Base-by-base conservation (phyloP, 2,329 filamentous ascomycete genomes). In the Aureobasidium subglaciale region DNA sequence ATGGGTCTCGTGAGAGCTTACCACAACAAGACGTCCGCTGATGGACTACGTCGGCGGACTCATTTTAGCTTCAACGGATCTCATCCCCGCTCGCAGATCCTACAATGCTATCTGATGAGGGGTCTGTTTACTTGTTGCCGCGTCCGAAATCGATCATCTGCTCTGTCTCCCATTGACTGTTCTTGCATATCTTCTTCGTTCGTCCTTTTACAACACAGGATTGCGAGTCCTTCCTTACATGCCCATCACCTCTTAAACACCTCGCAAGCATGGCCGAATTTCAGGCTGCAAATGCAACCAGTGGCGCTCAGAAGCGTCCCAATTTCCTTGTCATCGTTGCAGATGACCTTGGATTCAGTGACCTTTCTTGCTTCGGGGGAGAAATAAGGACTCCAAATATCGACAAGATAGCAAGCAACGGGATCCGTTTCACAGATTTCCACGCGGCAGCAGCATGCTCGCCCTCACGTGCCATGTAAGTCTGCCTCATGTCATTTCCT, bases 371-470 rank as follows among this genome's bases (percentile, higher is more conserved):
- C 62, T 84, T 81, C 61, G 81, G 82, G 40, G 75, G 78, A 59
- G 80, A 84, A 66, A 84, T 84, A 61, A 73, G 75, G 32, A 84
- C 81, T 0, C 81, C 81, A 0, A 78, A 81, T 62, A 71, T 84
- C 34, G 78, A 83, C 67, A 76, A 75, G 58, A 64, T 72, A n/a
- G 67, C 70, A 22, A 59, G 61, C 56, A 69, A 70, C 65, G 69
- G 81, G 27, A 67, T 85, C 18, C 77, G 81, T 5, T 82, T 85
- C 63, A 85, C 81, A 0, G 79, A 84, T 61, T 85, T 84, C 66
- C 83, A 86, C 63, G 79, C 82, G 1, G 82, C 83, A 0, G 79
- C 82, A 2, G 82, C 83, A 49, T 86, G 82, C 67, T 85, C 81
- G 48, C 83, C 83, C 1, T 82, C 81, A 2, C 73, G 82, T 34